Evolutionary conservation across 129 eudicot species (phyloP).

Genomic region (Pittosporum tobira): DNA sequence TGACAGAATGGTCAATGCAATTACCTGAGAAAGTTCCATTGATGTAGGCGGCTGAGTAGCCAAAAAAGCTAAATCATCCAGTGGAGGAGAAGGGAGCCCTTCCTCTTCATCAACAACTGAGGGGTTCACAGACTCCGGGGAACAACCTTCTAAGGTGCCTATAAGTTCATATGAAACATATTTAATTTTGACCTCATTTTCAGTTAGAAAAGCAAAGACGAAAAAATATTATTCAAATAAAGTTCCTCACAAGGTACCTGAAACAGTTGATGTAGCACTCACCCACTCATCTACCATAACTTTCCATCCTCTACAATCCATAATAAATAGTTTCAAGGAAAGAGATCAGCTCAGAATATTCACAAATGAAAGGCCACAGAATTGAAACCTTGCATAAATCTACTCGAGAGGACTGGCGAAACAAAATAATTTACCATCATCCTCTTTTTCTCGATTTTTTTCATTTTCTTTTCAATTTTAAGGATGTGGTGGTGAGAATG

Average conservation of each 20-base stretch:
- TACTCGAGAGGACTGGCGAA: too few species aligned
- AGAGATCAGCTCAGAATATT: neutral
- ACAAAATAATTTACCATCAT: too few species aligned
- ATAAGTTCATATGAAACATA: constrained; percentile 2
- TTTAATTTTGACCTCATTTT: neutral
- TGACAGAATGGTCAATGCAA: neutral
- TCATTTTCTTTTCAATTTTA: neutral
- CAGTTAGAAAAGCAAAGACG: neutral
- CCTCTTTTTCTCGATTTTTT: neutral
- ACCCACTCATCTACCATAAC: constrained; percentile 72
- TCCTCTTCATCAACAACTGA: constrained; percentile 73
- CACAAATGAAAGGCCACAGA: neutral
- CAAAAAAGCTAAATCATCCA: constrained; percentile 75
- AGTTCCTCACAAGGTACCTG: constrained; percentile 29
- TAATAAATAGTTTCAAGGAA: constrained; percentile 1
- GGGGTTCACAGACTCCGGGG: constrained; percentile 75
- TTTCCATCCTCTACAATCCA: constrained; percentile 59
- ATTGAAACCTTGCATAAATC: too few species aligned
- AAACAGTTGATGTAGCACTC: constrained; percentile 29
- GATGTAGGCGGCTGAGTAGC: constrained; percentile 45
- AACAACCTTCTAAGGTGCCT: constrained; percentile 34
- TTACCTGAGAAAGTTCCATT: constrained; percentile 68
- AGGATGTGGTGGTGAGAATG: neutral
- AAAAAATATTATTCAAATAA: neutral
- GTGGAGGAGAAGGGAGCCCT: constrained; percentile 93